phyloP scores from a whole-genome alignment of 768 basidiomycete species.

The Leccinellum albellum region DNA sequence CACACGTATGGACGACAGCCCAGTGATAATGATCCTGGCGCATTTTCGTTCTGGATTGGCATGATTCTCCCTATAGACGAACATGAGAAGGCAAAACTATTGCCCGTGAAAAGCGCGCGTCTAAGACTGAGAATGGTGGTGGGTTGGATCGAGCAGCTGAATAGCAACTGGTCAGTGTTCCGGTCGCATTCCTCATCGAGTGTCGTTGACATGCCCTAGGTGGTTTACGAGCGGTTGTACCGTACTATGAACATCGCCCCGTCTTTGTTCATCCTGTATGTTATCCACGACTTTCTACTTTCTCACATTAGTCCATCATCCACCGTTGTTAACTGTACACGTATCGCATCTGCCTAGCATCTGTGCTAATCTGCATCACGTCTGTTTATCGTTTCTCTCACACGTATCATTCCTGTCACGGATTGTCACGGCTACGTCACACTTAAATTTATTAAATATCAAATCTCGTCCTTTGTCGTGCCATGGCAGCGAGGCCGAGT shows the following conservation, averaged over 20 bases:
- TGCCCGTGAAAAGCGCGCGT: conserved; percentile 75
- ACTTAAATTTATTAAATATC: not conserved
- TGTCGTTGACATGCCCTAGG: conserved; percentile 38
- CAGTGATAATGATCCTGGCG: conserved; percentile 48
- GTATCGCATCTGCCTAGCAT: conserved; percentile 15
- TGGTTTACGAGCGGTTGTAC: conserved; percentile 75
- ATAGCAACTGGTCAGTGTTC: conserved; percentile 47
- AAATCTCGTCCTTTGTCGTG: not conserved
- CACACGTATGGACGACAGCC: conserved; percentile 79
- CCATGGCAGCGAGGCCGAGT: conserved; percentile 17
- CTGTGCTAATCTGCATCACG: conserved; percentile 11
- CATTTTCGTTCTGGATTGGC: conserved; percentile 89
- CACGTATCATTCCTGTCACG: conserved; percentile 7
- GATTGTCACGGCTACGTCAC: conserved; percentile 10
- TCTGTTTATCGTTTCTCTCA: not conserved
- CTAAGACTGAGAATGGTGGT: conserved; percentile 81
- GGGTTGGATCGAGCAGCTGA: conserved; percentile 88
- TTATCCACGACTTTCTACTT: conserved; percentile 6
- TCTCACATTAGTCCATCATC: conserved; percentile 11
- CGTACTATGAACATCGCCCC: conserved; percentile 37
- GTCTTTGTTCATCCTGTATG: conserved; percentile 9
- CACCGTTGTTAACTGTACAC: conserved; percentile 8
- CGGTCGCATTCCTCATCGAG: conserved; percentile 12
- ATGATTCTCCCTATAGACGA: conserved; percentile 89
- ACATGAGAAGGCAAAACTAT: conserved; percentile 79